phyloP scores from a whole-genome alignment of 2,329 filamentous ascomycete species.

The Trichoderma oligosporum region DNA sequence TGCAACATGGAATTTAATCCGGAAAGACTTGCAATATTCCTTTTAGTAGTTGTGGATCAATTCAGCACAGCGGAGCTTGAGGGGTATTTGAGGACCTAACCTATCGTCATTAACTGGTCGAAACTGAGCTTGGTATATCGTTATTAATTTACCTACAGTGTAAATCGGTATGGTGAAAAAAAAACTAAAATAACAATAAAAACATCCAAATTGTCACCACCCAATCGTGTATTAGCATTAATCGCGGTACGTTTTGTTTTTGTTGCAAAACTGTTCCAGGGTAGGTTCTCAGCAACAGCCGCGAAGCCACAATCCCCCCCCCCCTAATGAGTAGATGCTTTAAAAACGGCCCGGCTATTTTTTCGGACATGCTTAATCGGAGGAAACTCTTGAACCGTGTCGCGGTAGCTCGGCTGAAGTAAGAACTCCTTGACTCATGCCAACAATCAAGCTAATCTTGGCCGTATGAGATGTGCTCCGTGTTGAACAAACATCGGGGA shows the following conservation, averaged over 20 bases:
- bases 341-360: not conserved
- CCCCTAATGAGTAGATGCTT: too few species aligned
- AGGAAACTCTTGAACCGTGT: not conserved
- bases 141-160: too few species aligned
- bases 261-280: not conserved
- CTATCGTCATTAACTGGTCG: not conserved
- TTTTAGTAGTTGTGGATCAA: not conserved
- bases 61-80: not conserved
- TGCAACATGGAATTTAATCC: not conserved
- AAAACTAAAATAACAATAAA: too few species aligned
- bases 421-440: too few species aligned
- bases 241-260: too few species aligned
- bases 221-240: too few species aligned
- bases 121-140: not conserved
- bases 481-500: too few species aligned
- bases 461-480: not conserved
- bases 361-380: not conserved
- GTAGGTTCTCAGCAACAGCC: not conserved
- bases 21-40: slow-evolving; percentile 1
- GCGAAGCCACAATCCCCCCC: not conserved
- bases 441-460: too few species aligned
- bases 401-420: not conserved
- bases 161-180: too few species aligned
- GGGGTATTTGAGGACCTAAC: too few species aligned
- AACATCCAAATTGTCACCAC: too few species aligned